Base-by-base conservation (phyloP, 2,329 filamentous ascomycete genomes). In the Rhinocladiella similis region DNA sequence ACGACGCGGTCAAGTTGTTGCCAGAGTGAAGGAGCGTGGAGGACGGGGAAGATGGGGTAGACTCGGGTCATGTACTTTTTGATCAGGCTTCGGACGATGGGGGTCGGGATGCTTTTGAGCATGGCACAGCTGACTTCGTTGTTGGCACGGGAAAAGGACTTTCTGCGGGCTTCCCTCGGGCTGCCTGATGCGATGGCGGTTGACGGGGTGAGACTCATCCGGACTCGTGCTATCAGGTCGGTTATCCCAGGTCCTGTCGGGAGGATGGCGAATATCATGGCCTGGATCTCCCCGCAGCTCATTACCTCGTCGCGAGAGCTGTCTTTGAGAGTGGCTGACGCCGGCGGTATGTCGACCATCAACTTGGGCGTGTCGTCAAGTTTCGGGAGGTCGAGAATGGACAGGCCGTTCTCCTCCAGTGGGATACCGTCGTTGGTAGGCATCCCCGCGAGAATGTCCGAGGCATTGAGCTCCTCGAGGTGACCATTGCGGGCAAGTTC, bases 131-230 rank as follows among this genome's bases (percentile, higher is more conserved):
- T 64, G 53, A 65, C 62, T 47, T 65, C 60, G 33, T 60, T 54
- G 20, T 20, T 53, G 5, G 50, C 43, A 29, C 63, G 63, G 10
- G 60, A 59, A 33, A 61, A 53, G 47, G 62, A 64, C 41, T 60
- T 65, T 36, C 62, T 50, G 19, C 59, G 60, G 9, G 57, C 48
- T 36, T 63, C 57, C 33, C 57, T 46, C 3, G 59, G 63, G 39
- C 53, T 63, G 9, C 50, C 59, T 19, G 61, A 53, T 18, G 64
- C 57, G 22, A 66, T 59, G 22, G 63, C 64, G 18, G 63, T 66
- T 1, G 68, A 70, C 6, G 69, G 69, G 2, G 68, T 70, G 47
- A 71, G 58, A 39, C 69, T 69, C 69, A 71, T 70, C 10, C 68
- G 64, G 1, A 71, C 67, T 18, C 63, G 56, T 9, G 67, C 67